Evolutionary conservation across 1,139 yeast genomes (phyloP).

Genomic region (Protomyces inundatus): DNA sequence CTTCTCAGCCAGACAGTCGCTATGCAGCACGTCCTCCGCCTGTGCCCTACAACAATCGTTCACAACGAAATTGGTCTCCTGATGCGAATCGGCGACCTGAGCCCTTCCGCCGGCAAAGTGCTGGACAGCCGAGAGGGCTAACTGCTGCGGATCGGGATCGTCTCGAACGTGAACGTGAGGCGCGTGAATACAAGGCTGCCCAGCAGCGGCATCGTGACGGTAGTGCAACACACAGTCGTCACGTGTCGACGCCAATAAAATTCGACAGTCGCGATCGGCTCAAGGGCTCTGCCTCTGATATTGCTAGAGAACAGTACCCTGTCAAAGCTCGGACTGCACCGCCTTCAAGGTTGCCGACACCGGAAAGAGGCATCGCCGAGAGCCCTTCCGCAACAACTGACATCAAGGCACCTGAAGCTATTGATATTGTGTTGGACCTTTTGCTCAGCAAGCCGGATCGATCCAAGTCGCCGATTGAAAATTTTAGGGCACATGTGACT

Average conservation of each 20-base stretch:
- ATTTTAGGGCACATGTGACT: no score
- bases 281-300: not conserved
- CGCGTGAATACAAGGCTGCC: conserved; percentile 2
- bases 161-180: not conserved
- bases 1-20: not conserved
- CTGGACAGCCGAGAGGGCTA: not conserved
- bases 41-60: not conserved
- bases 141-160: conserved; percentile 2
- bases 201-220: not conserved
- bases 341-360: not conserved
- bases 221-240: not conserved
- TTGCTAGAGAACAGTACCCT: not conserved
- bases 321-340: not conserved
- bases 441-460: no score
- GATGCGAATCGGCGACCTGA: conserved; percentile 16
- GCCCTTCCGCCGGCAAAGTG: not conserved
- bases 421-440: no score
- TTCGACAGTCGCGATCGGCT: not conserved
- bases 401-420: no score
- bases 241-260: not conserved
- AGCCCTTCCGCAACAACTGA: not conserved
- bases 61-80: conserved; percentile 1
- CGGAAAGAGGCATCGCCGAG: not conserved
- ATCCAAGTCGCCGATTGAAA: no score
- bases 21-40: not conserved